Percentiles rank a stretch among this genome's conserved stretches.
Evolutionary conservation across 2,329 filamentous ascomycete species (phyloP).

Genomic region (Atkinsonella hypoxylon): DNA sequence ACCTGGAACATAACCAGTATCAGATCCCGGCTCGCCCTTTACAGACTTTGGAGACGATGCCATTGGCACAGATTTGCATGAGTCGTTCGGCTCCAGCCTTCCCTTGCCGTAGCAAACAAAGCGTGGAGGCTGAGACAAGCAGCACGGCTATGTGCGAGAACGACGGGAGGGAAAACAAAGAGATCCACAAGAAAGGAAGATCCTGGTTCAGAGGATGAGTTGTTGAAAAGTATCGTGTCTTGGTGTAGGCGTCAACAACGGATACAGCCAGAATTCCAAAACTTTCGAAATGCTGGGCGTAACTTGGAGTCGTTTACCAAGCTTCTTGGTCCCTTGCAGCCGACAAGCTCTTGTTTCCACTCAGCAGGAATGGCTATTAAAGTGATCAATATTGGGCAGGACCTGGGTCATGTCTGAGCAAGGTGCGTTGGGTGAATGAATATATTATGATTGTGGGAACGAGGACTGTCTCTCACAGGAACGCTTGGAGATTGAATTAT

Average conservation of each 20-base stretch:
- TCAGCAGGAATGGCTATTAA: neutral
- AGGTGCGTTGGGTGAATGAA: neutral
- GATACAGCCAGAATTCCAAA: neutral
- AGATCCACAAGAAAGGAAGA: neutral
- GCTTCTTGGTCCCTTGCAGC: neutral
- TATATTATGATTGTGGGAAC: neutral
- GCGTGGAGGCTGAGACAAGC: neutral
- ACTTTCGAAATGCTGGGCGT: neutral
- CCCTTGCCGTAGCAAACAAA: neutral
- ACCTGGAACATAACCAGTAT: neutral
- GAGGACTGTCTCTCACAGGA: neutral
- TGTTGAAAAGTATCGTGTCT: neutral
- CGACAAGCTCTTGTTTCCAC: neutral
- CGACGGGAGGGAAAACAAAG: neutral
- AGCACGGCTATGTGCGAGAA: neutral
- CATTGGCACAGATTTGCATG: neutral
- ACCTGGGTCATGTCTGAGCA: neutral
- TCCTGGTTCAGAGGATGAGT: neutral
- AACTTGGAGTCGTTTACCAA: neutral
- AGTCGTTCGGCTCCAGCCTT: neutral
- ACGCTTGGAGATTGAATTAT: neutral
- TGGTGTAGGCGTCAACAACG: too few relatives aligned
- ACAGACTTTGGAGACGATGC: slow-evolving; percentile 4
- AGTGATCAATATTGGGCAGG: neutral
- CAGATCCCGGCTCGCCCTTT: slow-evolving; percentile 2